A percentile compares a stretch with the other conserved stretches of the same genome.
phyloP scores from a whole-genome alignment of 2,329 filamentous ascomycete genomes.

The Cryphonectria naterciae region DNA sequence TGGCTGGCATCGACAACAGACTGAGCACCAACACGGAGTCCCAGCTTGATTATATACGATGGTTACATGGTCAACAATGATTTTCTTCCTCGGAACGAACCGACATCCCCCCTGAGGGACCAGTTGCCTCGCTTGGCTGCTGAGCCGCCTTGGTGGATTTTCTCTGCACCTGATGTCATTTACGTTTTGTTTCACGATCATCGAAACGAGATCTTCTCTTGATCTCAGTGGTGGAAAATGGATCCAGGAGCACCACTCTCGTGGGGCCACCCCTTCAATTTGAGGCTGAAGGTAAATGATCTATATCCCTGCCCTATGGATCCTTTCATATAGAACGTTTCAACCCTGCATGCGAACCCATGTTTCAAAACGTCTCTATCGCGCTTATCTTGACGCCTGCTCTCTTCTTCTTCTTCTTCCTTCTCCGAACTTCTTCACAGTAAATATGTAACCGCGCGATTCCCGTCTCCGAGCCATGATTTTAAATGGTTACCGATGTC shows the following conservation, averaged over 20 bases:
- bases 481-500: background rate
- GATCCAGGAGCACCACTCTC: background rate
- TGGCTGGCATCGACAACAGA: background rate
- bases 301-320: background rate
- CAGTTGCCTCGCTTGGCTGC: slow-evolving; percentile 5
- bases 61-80: background rate
- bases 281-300: slow-evolving; percentile 12
- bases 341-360: background rate
- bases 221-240: slow-evolving; percentile 14
- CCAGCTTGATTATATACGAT: background rate
- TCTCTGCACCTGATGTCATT: background rate
- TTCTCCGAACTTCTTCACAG: background rate
- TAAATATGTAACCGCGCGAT: background rate
- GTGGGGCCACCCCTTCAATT: slow-evolving; percentile 7
- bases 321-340: background rate
- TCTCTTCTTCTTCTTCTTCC: background rate
- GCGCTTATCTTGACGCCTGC: background rate
- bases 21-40: background rate
- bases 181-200: slow-evolving; percentile 12
- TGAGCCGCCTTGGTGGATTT: background rate
- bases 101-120: background rate
- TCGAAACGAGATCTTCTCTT: slow-evolving; percentile 1
- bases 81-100: background rate
- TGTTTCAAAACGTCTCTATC: slow-evolving; percentile 1
- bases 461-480: background rate